phyloP scores from a whole-genome alignment of 2,329 filamentous ascomycete species.

The Penicillium oxalicum region DNA sequence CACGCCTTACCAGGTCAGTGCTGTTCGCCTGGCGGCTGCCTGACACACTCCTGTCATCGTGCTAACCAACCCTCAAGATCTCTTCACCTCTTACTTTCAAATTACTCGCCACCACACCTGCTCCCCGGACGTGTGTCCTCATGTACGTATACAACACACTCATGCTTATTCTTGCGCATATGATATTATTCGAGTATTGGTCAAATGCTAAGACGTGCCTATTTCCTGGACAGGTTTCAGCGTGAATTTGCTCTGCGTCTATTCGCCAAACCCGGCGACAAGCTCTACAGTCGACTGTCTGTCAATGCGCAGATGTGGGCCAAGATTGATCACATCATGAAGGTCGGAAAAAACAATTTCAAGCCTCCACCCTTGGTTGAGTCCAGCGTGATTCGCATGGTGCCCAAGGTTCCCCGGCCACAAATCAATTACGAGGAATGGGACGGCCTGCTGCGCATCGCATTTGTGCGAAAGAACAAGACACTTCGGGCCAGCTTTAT shows the following conservation, averaged over 20 bases:
- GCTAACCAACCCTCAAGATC: constrained; percentile 51
- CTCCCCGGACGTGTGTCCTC: constrained; percentile 77
- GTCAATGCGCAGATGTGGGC: constrained; percentile 95
- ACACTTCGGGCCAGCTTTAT: constrained; percentile 77
- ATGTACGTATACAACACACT: constrained; percentile 49
- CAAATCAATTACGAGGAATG: constrained; percentile 92
- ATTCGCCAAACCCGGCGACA: constrained; percentile 79
- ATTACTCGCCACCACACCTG: constrained; percentile 72
- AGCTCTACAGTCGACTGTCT: constrained; percentile 81
- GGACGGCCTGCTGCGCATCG: constrained; percentile 79
- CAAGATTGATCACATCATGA: constrained; percentile 68
- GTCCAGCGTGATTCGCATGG: constrained; percentile 80
- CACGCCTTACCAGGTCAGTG: constrained; percentile 59
- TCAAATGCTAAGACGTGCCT: constrained; percentile 39
- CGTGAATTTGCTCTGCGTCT: constrained; percentile 88
- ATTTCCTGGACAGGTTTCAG: constrained; percentile 45
- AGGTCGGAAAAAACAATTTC: constrained; percentile 95
- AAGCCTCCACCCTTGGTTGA: constrained; percentile 91
- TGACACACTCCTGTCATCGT: not conserved
- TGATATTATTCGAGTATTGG: constrained; percentile 79
- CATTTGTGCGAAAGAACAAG: constrained; percentile 85
- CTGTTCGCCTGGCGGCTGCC: too few species aligned
- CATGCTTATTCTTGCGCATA: constrained; percentile 46
- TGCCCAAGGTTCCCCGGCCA: constrained; percentile 78
- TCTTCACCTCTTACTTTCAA: constrained; percentile 89